Conservation (phyloP, 176 grass and related monocot species). For the Tillandsia fasciculata region DNA sequence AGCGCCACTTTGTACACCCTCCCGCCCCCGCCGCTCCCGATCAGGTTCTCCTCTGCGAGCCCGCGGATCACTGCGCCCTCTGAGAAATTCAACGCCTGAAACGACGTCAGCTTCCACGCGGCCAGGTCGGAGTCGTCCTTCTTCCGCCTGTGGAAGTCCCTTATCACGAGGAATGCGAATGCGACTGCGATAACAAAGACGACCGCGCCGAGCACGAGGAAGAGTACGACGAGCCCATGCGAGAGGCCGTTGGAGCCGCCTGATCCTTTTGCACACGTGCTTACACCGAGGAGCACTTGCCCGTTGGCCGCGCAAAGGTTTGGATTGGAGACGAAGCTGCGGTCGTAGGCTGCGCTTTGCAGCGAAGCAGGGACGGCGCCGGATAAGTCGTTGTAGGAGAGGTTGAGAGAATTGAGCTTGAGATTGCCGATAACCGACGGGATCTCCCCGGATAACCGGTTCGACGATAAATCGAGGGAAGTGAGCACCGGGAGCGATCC, state of each 20-base stretch:
- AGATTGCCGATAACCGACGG: constrained; percentile 31
- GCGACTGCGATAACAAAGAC: constrained; percentile 25
- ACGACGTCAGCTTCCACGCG: constrained; percentile 68
- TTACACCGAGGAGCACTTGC: constrained; percentile 27
- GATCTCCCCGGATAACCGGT: constrained; percentile 55
- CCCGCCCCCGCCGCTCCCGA: constrained; percentile 58
- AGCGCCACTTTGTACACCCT: constrained; percentile 52
- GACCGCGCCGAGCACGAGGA: constrained; percentile 30
- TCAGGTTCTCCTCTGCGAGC: constrained; percentile 55
- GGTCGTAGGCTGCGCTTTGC: constrained; percentile 28
- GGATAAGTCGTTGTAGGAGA: constrained; percentile 67
- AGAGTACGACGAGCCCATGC: constrained; percentile 29
- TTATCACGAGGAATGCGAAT: constrained; percentile 27
- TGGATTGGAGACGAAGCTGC: constrained; percentile 65
- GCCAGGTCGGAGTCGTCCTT: constrained; percentile 16
- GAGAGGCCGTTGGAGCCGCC: constrained; percentile 27
- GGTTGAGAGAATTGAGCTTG: constrained; percentile 35
- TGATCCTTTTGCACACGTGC: constrained; percentile 12
- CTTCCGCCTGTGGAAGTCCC: constrained; percentile 29
- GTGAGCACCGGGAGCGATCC: constrained; percentile 35
- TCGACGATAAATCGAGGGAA: constrained; percentile 60
- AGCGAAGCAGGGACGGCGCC: constrained; percentile 41
- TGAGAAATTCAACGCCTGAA: constrained; percentile 44
- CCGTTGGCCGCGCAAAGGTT: constrained; percentile 38
- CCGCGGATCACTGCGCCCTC: constrained; percentile 34